Evolutionary conservation across 179 eudicot genomes (phyloP), one percentile per base, ranked within the genome.

Genomic region (Amaranthus tricolor): DNA sequence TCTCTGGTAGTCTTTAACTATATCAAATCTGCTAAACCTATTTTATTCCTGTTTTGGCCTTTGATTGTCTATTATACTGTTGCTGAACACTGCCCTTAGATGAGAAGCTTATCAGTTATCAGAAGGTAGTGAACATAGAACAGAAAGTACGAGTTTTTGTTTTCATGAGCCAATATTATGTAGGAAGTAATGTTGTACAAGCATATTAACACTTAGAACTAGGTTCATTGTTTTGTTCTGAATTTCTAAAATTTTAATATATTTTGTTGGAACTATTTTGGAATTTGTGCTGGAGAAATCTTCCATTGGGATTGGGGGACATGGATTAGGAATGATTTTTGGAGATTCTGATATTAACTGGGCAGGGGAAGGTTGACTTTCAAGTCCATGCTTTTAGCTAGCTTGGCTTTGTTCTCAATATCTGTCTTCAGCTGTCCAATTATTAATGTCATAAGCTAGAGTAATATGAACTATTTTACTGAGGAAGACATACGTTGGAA

Each of bases 1-100:
- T 87, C 98, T 63, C 85, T 93, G 99, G 99, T 95, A 87, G 58
- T 65, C 65, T 68, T 80, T 68, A 31, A 31, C 40, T 31, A 31
- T 31, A 20, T 74, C 78, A 62, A 48, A 56, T 78, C 57, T 53
- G 63, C 50, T 57, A 70, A 17, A 43, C 66, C 69, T 60, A 40
- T 85, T 78, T 52, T 72, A 48, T 40, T 15, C 19, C 52, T 52
- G 58, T 58, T 53, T 66, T 74, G 49, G 49, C 51, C 50, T 62
- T 57, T 51, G 7, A 17, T 53, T 45, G 53, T 24, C 12, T 17
- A 50, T 24, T 55, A 56, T 10, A 9, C 15, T 70, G 55, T 75
- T 53, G 58, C 47, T 57, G 49, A 64, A 19, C 17, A 7, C 49
- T 66, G 5, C 58, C 17, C 24, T 63, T 12, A 24, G 45, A 10